Evolutionary conservation across 2,329 filamentous ascomycete genomes (phyloP).

Genomic region (Thelonectria blattea): DNA sequence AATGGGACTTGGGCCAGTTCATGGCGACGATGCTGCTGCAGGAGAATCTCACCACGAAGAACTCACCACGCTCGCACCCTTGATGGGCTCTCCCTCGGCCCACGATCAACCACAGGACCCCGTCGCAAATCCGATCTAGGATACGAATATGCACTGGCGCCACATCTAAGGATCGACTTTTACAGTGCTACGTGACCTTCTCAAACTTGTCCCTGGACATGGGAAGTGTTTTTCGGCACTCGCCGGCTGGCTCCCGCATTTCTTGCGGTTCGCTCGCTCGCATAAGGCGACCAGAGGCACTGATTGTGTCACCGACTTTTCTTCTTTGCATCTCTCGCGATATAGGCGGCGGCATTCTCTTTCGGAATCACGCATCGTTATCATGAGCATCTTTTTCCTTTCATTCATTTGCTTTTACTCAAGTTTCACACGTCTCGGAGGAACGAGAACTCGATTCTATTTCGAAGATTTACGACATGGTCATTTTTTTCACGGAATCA

Average conservation of each 20-base stretch:
- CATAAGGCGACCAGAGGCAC: constrained; percentile 1
- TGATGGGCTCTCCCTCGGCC: background rate
- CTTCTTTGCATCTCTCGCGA: constrained; percentile 3
- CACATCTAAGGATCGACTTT: background rate
- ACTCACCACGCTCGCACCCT: constrained; percentile 16
- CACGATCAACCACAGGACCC: constrained; percentile 8
- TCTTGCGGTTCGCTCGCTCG: background rate
- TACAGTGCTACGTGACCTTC: background rate
- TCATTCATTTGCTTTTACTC: background rate
- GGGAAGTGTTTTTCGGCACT: background rate
- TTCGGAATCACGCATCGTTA: background rate
- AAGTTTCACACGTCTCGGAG: background rate
- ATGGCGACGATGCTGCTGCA: background rate
- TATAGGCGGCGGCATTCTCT: constrained; percentile 11
- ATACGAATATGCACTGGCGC: background rate
- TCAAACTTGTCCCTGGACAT: background rate
- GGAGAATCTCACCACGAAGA: background rate
- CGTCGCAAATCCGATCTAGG: constrained; percentile 9
- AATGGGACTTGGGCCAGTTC: constrained; percentile 14
- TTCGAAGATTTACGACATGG: no score
- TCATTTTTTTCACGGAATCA: no score
- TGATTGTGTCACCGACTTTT: background rate
- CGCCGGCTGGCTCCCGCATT: background rate
- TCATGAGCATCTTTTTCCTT: background rate
- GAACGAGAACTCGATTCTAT: constrained; percentile 1